A percentile compares a stretch with the other conserved stretches of the same genome.
Conservation (phyloP, 2,329 filamentous ascomycete species). For the Xylariaceae sp. region DNA sequence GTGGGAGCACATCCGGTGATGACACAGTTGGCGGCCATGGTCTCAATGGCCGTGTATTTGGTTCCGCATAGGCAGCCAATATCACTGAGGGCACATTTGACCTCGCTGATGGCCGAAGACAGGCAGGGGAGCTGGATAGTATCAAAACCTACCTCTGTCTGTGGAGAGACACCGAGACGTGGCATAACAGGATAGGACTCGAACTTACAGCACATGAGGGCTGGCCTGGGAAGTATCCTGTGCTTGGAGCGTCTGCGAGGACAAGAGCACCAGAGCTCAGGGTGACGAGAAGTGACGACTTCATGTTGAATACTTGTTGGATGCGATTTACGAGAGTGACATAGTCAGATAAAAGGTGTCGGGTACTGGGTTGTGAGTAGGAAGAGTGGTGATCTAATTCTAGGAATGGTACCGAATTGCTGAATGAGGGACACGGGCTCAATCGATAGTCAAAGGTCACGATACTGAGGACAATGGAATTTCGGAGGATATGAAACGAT, state of each 20-base stretch:
- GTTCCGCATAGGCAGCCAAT: conserved; percentile 48
- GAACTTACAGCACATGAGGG: conserved; percentile 35
- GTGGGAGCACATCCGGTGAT: conserved; percentile 26
- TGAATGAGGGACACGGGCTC: no score
- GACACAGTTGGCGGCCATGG: conserved; percentile 10
- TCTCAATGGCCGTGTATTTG: conserved; percentile 29
- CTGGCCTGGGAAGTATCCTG: conserved; percentile 30
- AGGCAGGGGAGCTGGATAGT: conserved; percentile 42
- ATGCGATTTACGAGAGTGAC: no score
- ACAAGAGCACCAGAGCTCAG: conserved; percentile 23
- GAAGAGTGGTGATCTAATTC: no score
- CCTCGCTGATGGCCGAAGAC: conserved; percentile 40
- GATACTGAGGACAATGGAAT: no score
- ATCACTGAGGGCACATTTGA: conserved; percentile 45
- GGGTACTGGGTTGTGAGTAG: no score
- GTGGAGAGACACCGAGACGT: not conserved
- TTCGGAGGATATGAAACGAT: no score
- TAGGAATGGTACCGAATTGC: no score
- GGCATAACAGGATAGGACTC: not conserved
- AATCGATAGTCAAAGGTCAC: no score
- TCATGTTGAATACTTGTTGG: conserved; percentile 22
- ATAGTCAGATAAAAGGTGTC: no score
- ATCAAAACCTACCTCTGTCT: not conserved
- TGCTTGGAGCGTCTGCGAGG: conserved; percentile 27
- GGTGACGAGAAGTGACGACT: conserved; percentile 21